phyloP scores from a whole-genome alignment of 2,329 filamentous ascomycete genomes.

The Ploettnerulaceae sp. region DNA sequence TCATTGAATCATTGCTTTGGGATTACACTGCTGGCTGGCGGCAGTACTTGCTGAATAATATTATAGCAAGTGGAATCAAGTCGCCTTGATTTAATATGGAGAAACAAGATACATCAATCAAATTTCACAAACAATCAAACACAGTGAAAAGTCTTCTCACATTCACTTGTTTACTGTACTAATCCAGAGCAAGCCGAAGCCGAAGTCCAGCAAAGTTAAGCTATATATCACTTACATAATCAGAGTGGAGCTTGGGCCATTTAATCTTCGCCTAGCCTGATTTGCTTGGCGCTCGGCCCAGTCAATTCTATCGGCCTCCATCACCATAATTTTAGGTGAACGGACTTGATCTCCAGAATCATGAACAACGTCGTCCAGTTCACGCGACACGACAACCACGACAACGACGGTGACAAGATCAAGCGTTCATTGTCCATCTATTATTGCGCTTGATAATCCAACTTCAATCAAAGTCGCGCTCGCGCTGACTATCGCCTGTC shows the following conservation, averaged over 20 bases:
- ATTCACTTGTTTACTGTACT: too few relatives aligned
- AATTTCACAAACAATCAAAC: too few relatives aligned
- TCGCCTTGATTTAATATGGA: too few relatives aligned
- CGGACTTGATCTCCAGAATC: not conserved
- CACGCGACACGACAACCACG: conserved; percentile 18
- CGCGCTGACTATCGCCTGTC: conserved; percentile 5
- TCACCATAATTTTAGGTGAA: conserved; percentile 20
- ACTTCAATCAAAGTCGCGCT: conserved; percentile 13
- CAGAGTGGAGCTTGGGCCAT: not conserved
- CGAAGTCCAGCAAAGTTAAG: too few relatives aligned
- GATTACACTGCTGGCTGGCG: not conserved
- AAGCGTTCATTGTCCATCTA: not conserved
- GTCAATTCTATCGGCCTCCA: conserved; percentile 3
- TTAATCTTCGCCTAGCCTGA: not conserved
- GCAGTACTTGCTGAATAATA: not conserved
- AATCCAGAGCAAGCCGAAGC: too few relatives aligned
- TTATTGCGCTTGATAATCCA: not conserved
- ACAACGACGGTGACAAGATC: not conserved
- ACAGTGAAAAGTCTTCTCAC: too few relatives aligned
- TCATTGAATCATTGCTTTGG: not conserved
- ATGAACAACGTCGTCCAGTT: not conserved
- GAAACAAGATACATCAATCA: too few relatives aligned
- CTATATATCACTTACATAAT: too few relatives aligned
- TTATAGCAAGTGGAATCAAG: not conserved
- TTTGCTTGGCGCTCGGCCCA: conserved; percentile 5